These are phyloP conservation scores for Peziza echinospora DNA, from an alignment of 495 filamentous ascomycete species.

Conservation along the genomic window DNA sequence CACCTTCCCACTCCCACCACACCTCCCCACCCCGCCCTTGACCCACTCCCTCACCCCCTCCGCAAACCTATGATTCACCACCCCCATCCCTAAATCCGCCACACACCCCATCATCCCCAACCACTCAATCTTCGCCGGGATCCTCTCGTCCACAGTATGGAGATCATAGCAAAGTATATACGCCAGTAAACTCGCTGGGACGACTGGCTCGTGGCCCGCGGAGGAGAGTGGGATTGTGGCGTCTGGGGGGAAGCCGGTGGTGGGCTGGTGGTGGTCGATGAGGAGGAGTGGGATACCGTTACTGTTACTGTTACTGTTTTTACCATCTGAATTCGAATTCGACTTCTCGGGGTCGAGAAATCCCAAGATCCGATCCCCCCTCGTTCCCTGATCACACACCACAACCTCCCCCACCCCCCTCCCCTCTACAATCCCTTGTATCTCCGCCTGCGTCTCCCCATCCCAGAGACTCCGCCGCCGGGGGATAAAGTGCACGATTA, in stretches of 20 bases:
- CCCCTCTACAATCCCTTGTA: conserved; percentile 16
- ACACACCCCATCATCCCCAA: conserved; percentile 41
- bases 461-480: conserved; percentile 32
- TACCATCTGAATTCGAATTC: conserved; percentile 17
- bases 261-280: conserved; percentile 35
- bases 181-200: conserved; percentile 33
- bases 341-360: conserved; percentile 26
- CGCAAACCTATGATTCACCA: conserved; percentile 30
- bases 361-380: conserved; percentile 5
- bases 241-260: conserved; percentile 30
- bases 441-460: conserved; percentile 24
- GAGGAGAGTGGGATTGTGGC: conserved; percentile 30
- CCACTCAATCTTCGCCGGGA: conserved; percentile 31
- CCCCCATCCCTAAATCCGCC: conserved; percentile 24
- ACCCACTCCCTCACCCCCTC: conserved; percentile 20
- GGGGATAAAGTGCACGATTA: conserved; percentile 29
- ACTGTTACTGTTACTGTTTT: too few species aligned
- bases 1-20: too few species aligned
- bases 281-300: too few species aligned
- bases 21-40: too few species aligned
- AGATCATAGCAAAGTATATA: conserved; percentile 33
- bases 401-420: conserved; percentile 31
- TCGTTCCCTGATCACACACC: conserved; percentile 37
- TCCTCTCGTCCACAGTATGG: conserved; percentile 23
- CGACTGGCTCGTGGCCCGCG: conserved; percentile 34